phyloP scores from a whole-genome alignment of 352 stramenopile species.

The Phytophthora melonis region DNA sequence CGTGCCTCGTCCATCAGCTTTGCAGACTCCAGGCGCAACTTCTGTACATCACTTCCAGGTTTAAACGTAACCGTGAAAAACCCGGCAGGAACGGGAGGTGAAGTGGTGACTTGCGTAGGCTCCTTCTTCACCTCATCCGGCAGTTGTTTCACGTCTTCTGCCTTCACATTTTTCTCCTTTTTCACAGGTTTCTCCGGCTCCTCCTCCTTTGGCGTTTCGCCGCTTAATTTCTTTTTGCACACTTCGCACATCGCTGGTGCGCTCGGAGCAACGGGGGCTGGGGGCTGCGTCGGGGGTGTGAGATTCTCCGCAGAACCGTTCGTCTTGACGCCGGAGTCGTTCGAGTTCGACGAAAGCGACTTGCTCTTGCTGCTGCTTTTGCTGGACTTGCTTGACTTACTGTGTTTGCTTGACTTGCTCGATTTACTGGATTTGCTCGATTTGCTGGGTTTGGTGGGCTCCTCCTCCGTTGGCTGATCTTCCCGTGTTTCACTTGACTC shows the following conservation, averaged over 20 bases:
- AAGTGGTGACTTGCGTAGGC: slow-evolving; percentile 10
- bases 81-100: slow-evolving; percentile 19
- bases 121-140: slow-evolving; percentile 46
- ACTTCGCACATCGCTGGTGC: slow-evolving; percentile 57
- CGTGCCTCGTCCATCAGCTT: slow-evolving; percentile 75
- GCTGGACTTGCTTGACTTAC: slow-evolving; percentile 37
- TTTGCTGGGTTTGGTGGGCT: slow-evolving; percentile 31
- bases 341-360: slow-evolving; percentile 26
- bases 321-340: slow-evolving; percentile 21
- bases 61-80: slow-evolving; percentile 64
- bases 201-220: slow-evolving; percentile 44
- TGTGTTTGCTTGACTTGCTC: slow-evolving; percentile 39
- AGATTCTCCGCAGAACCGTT: slow-evolving; percentile 36
- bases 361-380: slow-evolving; percentile 40
- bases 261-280: slow-evolving; percentile 37
- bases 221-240: slow-evolving; percentile 70
- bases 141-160: slow-evolving; percentile 43
- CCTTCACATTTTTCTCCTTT: slow-evolving; percentile 45
- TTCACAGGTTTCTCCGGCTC: slow-evolving; percentile 35
- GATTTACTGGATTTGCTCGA: slow-evolving; percentile 41
- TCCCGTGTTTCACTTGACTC: slow-evolving; percentile 24
- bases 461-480: slow-evolving; percentile 22
- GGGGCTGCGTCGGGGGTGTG: slow-evolving; percentile 24
- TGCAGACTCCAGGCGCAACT: slow-evolving; percentile 56
- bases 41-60: slow-evolving; percentile 55